phyloP scores from a whole-genome alignment of 495 filamentous ascomycete species.

The Penicillium goetzii region DNA sequence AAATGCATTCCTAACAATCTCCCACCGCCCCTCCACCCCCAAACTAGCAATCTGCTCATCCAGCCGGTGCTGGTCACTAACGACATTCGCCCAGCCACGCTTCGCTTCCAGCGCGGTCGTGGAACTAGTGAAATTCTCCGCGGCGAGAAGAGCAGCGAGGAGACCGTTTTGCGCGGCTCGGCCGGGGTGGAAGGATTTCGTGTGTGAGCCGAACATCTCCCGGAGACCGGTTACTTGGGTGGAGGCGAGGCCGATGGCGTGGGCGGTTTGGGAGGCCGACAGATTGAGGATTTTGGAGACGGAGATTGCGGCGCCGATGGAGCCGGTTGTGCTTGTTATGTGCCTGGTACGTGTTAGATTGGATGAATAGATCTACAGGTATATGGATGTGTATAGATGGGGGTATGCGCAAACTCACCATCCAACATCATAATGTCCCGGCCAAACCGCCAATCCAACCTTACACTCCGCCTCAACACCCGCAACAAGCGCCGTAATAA shows the following conservation, averaged over 20 bases:
- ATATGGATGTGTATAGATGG: too few species aligned
- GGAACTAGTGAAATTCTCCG: neutral
- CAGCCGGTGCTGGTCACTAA: neutral
- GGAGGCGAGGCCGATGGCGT: neutral
- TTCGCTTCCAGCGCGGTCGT: neutral
- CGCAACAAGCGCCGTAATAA: neutral
- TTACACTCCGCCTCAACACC: neutral
- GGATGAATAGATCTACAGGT: too few species aligned
- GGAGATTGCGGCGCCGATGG: constrained; percentile 54
- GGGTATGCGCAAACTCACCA: neutral
- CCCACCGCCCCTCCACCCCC: neutral
- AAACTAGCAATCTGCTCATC: neutral
- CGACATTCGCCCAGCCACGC: neutral
- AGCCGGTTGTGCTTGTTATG: constrained; percentile 57
- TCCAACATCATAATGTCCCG: neutral
- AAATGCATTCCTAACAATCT: neutral
- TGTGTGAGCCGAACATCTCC: neutral
- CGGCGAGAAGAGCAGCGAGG: neutral
- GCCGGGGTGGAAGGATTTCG: neutral
- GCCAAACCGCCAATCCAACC: neutral
- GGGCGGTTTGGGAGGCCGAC: neutral
- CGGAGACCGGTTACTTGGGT: neutral
- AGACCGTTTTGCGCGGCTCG: neutral
- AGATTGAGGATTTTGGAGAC: constrained; percentile 14
- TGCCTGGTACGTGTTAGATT: constrained; percentile 31